Evolutionary conservation across 345 rosid species (phyloP), one percentile per base, ranked within the genome.

Genomic region (Corymbia maculata): DNA sequence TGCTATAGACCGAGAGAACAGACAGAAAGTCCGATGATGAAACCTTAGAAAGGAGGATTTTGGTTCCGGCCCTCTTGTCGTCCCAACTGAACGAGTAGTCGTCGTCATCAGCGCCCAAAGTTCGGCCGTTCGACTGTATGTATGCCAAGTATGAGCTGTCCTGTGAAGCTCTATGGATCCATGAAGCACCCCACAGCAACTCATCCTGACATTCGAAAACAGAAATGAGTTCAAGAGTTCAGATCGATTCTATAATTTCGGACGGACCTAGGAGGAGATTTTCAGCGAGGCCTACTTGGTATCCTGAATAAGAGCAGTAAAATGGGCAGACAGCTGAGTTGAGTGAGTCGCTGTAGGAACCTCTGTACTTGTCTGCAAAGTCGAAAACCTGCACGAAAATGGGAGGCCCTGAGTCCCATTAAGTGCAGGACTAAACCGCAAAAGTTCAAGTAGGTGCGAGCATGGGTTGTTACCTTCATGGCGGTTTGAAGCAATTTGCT

Each of bases 1-100:
- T 42, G 84, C 49, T 6, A 5, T 32, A 49, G 50, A 86, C 84
- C 45, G 26, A 85, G 19, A 5, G 47, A 10, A 24, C 10, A 12
- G 51, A 36, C 53, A 14, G 80, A 87, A 55, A 55, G 36, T 13
- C 16, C 3, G 44, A 9, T 16, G 84, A 75, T 6, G 15, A 22
- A 19, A 94, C 97, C 96, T 92, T 93, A 90, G 97, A 93, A 16
- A 95, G 97, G 66, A 94, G 97, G 88, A 94, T 90, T 85, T 94
- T 95, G 11, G 96, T 94, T 87, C 96, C 98, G 47, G 95, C 90
- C 87, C 94, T 86, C 92, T 94, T 95, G 91, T 95, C 98, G 86
- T 95, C 97, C 97, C 98, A 95, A 55, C 98, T 94, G 90, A 95
- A 95, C 79, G 94, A 92, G 93, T 86, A 94, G 87, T 91, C 96